Evolutionary conservation across 495 filamentous ascomycete genomes (phyloP), one percentile per base, ranked within the genome.

Genomic region (Aspergillus olivimuriae): DNA sequence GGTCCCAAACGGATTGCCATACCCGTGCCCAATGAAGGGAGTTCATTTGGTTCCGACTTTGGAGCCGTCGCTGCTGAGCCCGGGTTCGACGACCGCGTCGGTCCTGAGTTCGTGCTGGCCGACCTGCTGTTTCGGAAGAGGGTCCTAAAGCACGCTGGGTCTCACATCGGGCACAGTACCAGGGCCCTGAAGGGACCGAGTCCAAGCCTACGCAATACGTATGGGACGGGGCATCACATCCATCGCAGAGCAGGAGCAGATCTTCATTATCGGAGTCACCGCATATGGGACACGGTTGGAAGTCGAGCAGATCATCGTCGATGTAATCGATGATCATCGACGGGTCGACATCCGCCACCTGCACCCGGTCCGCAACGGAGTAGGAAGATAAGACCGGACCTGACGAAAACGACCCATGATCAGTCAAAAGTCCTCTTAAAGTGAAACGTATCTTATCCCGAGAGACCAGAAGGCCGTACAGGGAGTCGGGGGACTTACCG

Each of bases 301-400:
- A 66, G 43, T 79, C 75, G 34, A 69, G 55, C 37, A 81, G 69
- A 38, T 84, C 77, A 32, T 84, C 82, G 22, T 89, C 83, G 18
- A 75, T 72, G 44, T 87, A 82, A 39, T 87, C 86, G 28, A 86
- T 68, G 58, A 87, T 76, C 69, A 85, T 83, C 38, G 77, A 81
- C 8, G 83, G 81, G 55, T 97, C 91, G 56, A 94, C 80, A 24
- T 95, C 91, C 39, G 83, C 82, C 16, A 87, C 82, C 64, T 98
- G 92, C 48, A 86, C 83, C 62, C 87, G 89, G 58, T 95, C 86
- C 58, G 89, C 74, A 44, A 98, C 90, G 21, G 73, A 65, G 58
- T 95, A 95, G 19, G 83, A 82, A n/a, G 85, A 87, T n/a, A 82
- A 51, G 5, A 82, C 73, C 37, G 72, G 72, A 31, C 87, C 90